phyloP scores from a whole-genome alignment of 306 rosid species.

The Elaeagnus macrophylla region DNA sequence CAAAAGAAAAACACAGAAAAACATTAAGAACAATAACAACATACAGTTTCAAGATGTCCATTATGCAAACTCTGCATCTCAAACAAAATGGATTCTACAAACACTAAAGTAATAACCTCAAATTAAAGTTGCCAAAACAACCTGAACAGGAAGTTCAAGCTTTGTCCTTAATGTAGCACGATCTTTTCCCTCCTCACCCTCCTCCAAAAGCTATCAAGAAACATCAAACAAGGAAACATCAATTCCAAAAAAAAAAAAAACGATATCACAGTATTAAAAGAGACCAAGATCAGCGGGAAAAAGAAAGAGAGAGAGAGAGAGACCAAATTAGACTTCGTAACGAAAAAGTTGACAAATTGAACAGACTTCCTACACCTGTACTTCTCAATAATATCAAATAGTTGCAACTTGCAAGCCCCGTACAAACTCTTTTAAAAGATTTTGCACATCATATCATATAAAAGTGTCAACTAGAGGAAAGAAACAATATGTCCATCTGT shows the following conservation, averaged over 20 bases:
- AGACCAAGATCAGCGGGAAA: conserved; percentile 6
- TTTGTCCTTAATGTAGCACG: conserved; percentile 83
- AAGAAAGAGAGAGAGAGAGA: conserved; percentile 1
- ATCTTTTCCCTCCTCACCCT: conserved; percentile 94
- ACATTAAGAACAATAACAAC: conserved; percentile 2
- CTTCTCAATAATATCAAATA: too few species aligned
- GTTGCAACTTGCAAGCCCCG: too few species aligned
- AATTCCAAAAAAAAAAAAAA: conserved; percentile 14
- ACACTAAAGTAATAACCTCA: conserved; percentile 2
- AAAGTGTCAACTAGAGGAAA: too few species aligned
- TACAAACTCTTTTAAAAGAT: too few species aligned
- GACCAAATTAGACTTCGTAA: background rate
- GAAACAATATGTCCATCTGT: too few species aligned
- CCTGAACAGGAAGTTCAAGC: conserved; percentile 99
- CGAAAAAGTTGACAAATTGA: too few species aligned
- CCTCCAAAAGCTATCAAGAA: conserved; percentile 69
- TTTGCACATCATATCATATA: too few species aligned
- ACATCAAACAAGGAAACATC: conserved; percentile 4
- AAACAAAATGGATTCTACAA: background rate
- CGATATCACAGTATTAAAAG: background rate
- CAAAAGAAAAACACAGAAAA: background rate
- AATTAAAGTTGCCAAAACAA: conserved; percentile 28
- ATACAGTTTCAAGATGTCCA: too few species aligned
- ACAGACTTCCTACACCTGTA: too few species aligned
- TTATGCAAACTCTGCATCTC: conserved; percentile 14